These are phyloP conservation scores for Tolypocladium paradoxum DNA, from an alignment of 2,329 filamentous ascomycete genomes.

Conservation along the genomic window DNA sequence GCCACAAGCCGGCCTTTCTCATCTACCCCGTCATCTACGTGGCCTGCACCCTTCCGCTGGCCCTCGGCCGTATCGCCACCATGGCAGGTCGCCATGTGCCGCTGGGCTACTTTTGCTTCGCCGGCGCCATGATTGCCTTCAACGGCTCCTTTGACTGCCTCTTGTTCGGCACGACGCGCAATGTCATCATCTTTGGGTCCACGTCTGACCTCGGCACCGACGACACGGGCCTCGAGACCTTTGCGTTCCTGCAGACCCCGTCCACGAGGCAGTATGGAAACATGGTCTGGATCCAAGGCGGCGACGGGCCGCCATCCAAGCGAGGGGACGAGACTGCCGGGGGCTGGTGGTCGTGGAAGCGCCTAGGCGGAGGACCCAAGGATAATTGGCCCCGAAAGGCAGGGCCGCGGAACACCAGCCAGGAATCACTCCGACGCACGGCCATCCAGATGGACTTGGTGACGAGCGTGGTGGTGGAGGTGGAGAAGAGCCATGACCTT, in stretches of 20 bases:
- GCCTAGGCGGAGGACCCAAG: constrained; percentile 2
- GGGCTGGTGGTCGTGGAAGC: constrained; percentile 18
- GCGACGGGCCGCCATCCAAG: constrained; percentile 3
- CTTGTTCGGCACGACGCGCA: constrained; percentile 40
- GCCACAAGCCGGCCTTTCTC: constrained; percentile 44
- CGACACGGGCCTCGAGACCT: constrained; percentile 40
- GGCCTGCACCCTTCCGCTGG: constrained; percentile 56
- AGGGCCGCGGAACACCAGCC: constrained; percentile 13
- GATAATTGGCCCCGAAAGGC: constrained; percentile 4
- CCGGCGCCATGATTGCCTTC: constrained; percentile 46
- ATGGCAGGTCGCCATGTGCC: constrained; percentile 45
- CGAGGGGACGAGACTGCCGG: constrained; percentile 7
- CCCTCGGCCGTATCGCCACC: constrained; percentile 50
- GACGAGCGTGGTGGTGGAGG: constrained; percentile 30
- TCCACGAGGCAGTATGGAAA: constrained; percentile 28
- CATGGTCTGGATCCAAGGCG: constrained; percentile 26
- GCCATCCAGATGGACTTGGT: constrained; percentile 34
- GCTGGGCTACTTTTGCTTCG: constrained; percentile 45
- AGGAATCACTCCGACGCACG: constrained; percentile 22
- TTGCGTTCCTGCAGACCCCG: constrained; percentile 36
- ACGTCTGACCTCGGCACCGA: constrained; percentile 24
- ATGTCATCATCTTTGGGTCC: constrained; percentile 38
- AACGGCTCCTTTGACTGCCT: constrained; percentile 46
- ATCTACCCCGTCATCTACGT: constrained; percentile 61
- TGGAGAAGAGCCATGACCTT: constrained; percentile 16